These are phyloP conservation scores for maize (Zea mays) DNA, from an alignment of 176 grass and related monocot genomes.

Conservation along the genomic window DNA sequence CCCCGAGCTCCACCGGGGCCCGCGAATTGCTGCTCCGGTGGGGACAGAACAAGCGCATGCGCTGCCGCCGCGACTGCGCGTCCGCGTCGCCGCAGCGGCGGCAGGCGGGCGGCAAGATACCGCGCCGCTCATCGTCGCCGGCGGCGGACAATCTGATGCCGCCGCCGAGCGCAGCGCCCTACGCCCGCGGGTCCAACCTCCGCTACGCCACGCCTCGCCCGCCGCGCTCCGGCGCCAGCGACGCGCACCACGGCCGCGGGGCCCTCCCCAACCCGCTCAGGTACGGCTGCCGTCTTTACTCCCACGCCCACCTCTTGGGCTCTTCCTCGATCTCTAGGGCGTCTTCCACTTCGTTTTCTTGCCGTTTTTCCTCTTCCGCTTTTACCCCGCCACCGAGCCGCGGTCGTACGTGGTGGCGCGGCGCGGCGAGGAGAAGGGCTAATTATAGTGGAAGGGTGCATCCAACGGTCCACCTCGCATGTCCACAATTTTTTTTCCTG, in stretches of 20 bases:
- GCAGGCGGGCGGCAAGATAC: constrained; percentile 34
- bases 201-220: constrained; percentile 30
- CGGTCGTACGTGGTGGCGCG: neutral
- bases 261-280: constrained; percentile 19
- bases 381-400: neutral
- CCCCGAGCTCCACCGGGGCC: neutral
- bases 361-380: neutral
- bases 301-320: neutral
- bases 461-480: neutral
- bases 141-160: constrained; percentile 66
- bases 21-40: constrained; percentile 65
- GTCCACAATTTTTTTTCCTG: neutral
- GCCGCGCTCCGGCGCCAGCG: constrained; percentile 4
- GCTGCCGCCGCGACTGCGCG: constrained; percentile 51
- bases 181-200: constrained; percentile 45
- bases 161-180: constrained; percentile 41
- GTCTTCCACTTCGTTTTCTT: constrained; percentile 13
- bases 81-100: constrained; percentile 38
- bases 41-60: constrained; percentile 73
- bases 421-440: neutral
- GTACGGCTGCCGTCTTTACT: constrained; percentile 25
- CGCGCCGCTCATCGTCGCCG: constrained; percentile 46
- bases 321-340: neutral
- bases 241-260: constrained; percentile 5
- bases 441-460: neutral